Conservation (phyloP, 208 protist species). For the Acanthamoeba sp. region DNA sequence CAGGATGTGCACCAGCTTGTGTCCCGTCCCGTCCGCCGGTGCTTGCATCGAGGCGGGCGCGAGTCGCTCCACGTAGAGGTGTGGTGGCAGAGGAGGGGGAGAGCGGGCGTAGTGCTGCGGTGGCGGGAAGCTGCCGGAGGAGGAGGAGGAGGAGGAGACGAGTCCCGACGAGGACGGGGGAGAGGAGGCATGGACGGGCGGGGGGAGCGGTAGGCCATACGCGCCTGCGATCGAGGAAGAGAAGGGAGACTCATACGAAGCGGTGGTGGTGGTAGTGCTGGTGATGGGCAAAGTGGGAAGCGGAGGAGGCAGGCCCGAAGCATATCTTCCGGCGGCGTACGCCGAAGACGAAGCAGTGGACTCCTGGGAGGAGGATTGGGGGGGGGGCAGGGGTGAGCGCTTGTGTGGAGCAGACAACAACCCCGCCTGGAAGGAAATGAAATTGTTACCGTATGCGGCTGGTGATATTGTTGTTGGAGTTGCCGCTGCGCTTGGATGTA, state of each 20-base stretch:
- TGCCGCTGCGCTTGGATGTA: slow-evolving; percentile 41
- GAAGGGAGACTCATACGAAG: too few relatives aligned
- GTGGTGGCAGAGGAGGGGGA: not conserved
- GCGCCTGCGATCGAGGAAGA: not conserved
- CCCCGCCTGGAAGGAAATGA: not conserved
- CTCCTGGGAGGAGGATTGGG: not conserved
- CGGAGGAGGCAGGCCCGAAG: not conserved
- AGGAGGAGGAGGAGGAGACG: not conserved
- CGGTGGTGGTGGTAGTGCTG: not conserved
- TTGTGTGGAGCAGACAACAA: not conserved
- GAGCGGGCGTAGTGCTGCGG: not conserved
- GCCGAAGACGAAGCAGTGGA: not conserved
- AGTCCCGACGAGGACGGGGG: not conserved
- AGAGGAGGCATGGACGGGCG: not conserved
- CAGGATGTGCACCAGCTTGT: not conserved
- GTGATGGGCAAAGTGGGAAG: not conserved
- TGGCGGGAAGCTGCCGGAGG: not conserved
- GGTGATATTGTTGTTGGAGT: slow-evolving; percentile 3
- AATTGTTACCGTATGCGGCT: not conserved
- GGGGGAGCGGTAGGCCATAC: not conserved
- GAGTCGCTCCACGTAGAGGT: not conserved
- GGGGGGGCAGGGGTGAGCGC: not conserved
- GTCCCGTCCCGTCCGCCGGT: not conserved
- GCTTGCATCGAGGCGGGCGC: not conserved
- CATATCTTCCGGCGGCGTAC: slow-evolving; percentile 10